phyloP scores from a whole-genome alignment of 2,329 filamentous ascomycete genomes.

The Nemania serpens region DNA sequence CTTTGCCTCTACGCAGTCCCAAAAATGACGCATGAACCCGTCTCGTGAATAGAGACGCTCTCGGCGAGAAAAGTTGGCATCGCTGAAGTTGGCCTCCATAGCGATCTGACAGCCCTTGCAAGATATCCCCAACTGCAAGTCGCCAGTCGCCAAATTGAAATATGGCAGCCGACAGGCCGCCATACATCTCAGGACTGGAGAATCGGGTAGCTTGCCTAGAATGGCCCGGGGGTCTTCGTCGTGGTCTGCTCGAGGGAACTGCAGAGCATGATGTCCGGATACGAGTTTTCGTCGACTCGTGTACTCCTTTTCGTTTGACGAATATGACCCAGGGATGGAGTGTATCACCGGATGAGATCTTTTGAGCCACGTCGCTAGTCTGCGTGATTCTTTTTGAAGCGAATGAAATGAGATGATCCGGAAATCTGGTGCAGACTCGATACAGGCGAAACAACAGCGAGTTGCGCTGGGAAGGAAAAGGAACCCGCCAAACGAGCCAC shows the following conservation, averaged over 20 bases:
- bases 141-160: not conserved
- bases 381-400: not conserved
- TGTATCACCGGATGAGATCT: not conserved
- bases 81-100: not conserved
- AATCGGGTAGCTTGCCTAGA: not conserved
- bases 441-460: conserved; percentile 1
- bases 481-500: not conserved
- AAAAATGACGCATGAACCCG: not conserved
- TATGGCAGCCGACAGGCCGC: not conserved
- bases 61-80: not conserved
- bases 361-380: not conserved
- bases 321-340: not conserved
- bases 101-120: conserved; percentile 3
- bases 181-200: not conserved
- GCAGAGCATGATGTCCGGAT: not conserved
- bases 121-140: not conserved
- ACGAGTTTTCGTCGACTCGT: not conserved
- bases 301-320: not conserved
- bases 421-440: not conserved
- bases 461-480: not conserved
- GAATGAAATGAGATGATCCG: not conserved
- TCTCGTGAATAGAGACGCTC: not conserved
- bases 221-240: not conserved
- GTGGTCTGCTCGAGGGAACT: not conserved
- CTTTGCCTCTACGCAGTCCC: not conserved